phyloP scores from a whole-genome alignment of 345 rosid species.

The Linum usitatissimum region DNA sequence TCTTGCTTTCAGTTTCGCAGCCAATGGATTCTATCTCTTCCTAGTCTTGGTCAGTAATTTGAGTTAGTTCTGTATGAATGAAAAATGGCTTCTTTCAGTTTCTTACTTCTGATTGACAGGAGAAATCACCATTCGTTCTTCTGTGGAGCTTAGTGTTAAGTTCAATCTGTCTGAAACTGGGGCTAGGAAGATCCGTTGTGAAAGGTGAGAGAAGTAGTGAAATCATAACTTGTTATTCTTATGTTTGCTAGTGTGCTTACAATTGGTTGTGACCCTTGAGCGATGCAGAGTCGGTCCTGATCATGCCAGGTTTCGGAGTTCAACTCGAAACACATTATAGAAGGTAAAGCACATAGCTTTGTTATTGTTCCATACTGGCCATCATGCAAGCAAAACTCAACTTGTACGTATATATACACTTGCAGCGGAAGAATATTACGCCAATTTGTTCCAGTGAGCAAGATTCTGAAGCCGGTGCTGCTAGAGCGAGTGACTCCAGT shows the following conservation, averaged over 20 bases:
- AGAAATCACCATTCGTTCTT: constrained; percentile 19
- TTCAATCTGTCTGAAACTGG: neutral
- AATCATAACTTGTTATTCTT: neutral
- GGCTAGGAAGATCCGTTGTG: neutral
- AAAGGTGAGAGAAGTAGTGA: neutral
- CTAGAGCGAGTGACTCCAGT: constrained; percentile 66
- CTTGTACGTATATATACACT: no score
- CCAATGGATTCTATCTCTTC: constrained; percentile 25
- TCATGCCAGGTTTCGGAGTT: constrained; percentile 61
- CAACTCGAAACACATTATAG: constrained; percentile 71
- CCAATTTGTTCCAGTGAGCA: constrained; percentile 54
- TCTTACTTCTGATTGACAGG: constrained; percentile 28
- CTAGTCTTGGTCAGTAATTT: constrained; percentile 34
- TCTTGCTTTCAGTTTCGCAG: constrained; percentile 24
- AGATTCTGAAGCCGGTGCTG: constrained; percentile 19
- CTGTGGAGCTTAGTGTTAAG: neutral
- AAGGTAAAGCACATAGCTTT: constrained; percentile 31
- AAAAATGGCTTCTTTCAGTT: neutral
- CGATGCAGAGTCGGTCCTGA: neutral
- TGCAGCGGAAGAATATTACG: constrained; percentile 50
- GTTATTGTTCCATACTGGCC: neutral
- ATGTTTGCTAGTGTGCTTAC: neutral
- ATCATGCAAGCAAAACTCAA: neutral
- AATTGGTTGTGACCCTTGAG: neutral
- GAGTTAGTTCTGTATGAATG: neutral